Base-by-base conservation (phyloP, 2,329 filamentous ascomycete species). In the Myriangium duriaei region DNA sequence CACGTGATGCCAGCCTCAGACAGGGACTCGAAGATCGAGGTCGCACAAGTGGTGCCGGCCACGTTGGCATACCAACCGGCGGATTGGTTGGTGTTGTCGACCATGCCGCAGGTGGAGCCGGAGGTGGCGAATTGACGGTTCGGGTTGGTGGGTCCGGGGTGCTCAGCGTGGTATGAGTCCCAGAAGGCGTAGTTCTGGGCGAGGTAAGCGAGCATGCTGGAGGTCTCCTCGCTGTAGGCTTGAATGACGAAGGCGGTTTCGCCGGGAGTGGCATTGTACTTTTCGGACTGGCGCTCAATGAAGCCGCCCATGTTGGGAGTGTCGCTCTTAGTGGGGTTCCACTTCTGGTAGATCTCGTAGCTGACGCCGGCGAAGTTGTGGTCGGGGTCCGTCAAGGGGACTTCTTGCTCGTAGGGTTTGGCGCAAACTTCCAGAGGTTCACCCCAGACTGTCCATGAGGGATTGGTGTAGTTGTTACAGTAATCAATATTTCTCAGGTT, bases 71-170 rank as follows among this genome's bases (percentile, higher is more conserved):
- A 47, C 40, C 39, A 46, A 14, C 47, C 56, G 5, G 53, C 46
- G 3, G 56, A 43, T 32, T 59, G 54, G 36, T 53, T 31, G 3
- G 49, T 50, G 33, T 58, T 58, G 24, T 54, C 53, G 2, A 54
- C 49, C 33, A 53, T 50, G 13, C 57, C 56, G 21, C 55, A 57
- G 10, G 48, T 49, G 1, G 56, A 57, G 9, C 56, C 58, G 2
- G 55, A 57, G 1, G 58, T 62, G 6, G 57, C 55, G 34, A 58
- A 61, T 39, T 60, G 58, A 16, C 58, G 54, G 40, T 63, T 62
- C 11, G 57, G 51, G 42, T 62, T 59, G 7, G 58, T 63, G 10
- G 59, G 58, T 5, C 60, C 59, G 2, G 60, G 58, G 32, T 60
- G 55, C 34, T 61, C 55, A 13, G 56, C 53, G 43, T 54, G 52